These are phyloP conservation scores for Kickxella alabastrina DNA, from an alignment of 192 early-diverging fungal genomes.

Conservation along the genomic window DNA sequence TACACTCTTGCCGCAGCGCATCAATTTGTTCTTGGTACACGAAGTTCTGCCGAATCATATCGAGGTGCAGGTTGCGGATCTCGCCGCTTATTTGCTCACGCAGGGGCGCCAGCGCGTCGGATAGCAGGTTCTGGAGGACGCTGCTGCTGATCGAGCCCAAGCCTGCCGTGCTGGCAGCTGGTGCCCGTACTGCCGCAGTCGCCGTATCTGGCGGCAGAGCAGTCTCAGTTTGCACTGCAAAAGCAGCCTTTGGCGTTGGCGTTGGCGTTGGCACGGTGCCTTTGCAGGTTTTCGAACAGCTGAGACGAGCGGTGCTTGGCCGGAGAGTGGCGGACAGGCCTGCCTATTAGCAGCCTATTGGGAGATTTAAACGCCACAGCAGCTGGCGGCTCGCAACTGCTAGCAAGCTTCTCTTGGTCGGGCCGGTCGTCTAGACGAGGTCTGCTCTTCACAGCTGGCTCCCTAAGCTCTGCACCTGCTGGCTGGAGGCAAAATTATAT, in stretches of 20 bases:
- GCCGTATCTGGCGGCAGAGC: not conserved
- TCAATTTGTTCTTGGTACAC: slow-evolving; percentile 42
- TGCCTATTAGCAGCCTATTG: too few relatives aligned
- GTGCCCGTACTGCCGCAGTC: too few relatives aligned
- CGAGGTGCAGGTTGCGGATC: slow-evolving; percentile 47
- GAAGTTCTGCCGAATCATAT: slow-evolving; percentile 43
- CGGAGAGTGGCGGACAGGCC: too few relatives aligned
- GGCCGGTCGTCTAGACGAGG: too few relatives aligned
- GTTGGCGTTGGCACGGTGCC: not conserved
- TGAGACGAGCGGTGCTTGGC: not conserved
- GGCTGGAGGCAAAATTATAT: too few relatives aligned
- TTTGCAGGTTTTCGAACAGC: not conserved
- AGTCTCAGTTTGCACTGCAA: not conserved
- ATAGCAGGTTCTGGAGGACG: slow-evolving; percentile 35
- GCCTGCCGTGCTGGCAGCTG: not conserved
- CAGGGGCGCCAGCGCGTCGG: slow-evolving; percentile 37
- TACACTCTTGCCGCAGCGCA: slow-evolving; percentile 28
- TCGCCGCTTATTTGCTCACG: slow-evolving; percentile 43
- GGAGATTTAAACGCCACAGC: too few relatives aligned
- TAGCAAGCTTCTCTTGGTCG: too few relatives aligned
- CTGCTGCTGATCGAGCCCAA: slow-evolving; percentile 24
- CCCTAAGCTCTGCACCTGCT: too few relatives aligned
- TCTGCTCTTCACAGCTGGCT: too few relatives aligned
- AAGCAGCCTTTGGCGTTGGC: slow-evolving; percentile 3
- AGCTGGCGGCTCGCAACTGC: too few relatives aligned